Evolutionary conservation across 1,284 basidiomycete genomes (phyloP), one percentile per base, ranked within the genome.

Genomic region (Serendipita sp.): DNA sequence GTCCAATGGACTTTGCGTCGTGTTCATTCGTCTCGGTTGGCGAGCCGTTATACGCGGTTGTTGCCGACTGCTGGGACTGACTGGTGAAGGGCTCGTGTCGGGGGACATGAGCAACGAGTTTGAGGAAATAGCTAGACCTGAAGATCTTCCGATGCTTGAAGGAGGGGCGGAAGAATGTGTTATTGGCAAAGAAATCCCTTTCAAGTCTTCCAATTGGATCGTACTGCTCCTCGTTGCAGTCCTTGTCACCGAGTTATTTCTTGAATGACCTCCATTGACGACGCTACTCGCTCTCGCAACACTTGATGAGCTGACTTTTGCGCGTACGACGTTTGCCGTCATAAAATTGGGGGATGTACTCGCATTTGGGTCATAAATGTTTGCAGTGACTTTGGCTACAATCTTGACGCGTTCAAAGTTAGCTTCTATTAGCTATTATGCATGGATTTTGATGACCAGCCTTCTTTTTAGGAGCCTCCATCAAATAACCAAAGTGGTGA

Each of bases 381-480:
- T 58, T 35, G 53, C 53, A 26, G 26, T 58, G 53, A 58, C 53
- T n/a, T 58, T 58, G 6, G 53, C 53, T 58, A 58, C 53, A 30
- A 58, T 30, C 53, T 58, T 58, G 26, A 49, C 45, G 53, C 26
- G 53, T 30, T n/a, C 47, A 49, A n/a, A 30, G 53, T 58, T n/a
- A 58, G 53, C 53, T n/a, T 58, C 8, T 8, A 58, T 4, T 10
- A 26, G 32, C 8, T 35, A 58, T 58, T 30, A 58, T 32, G 32
- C 38, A 49, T 49, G 1, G 12, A 49, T 49, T 49, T 49, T 49
- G 32, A n/a, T 10, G 22, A 34, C 53, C n/a, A n/a, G 32, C 53
- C 53, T 58, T 58, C 53, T 58, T 58, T 58, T 35, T 58, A n/a
- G 53, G 53, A 10, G 53, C 53, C n/a, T 58, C 53, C 53, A 58